Percentiles rank a stretch among this genome's conserved stretches.
Conservation (phyloP, 257 asterid genomes). For the Penstemon newberryi region DNA sequence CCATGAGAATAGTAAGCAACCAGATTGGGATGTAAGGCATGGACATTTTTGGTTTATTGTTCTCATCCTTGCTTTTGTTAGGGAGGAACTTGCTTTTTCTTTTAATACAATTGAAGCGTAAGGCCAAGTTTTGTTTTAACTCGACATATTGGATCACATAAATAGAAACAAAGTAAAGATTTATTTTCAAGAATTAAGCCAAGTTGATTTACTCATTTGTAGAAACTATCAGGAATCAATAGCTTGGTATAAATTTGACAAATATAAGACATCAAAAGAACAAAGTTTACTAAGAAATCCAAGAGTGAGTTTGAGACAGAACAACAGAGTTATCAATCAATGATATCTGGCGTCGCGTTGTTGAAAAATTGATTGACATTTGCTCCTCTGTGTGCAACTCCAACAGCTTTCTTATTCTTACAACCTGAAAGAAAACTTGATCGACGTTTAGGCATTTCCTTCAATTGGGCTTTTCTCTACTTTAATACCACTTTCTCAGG, state of each 20-base stretch:
- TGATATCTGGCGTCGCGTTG: too few species aligned
- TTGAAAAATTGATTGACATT: neutral
- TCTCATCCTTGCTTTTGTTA: too few species aligned
- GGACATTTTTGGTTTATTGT: too few species aligned
- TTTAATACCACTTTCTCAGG: conserved; percentile 33
- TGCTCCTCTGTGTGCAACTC: conserved; percentile 47
- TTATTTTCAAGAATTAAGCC: conserved; percentile 4
- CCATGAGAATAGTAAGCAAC: conserved; percentile 11
- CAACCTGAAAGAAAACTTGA: conserved; percentile 66
- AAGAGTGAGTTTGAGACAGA: conserved; percentile 35
- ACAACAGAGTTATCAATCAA: conserved; percentile 10
- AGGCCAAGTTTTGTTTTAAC: too few species aligned
- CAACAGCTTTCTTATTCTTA: conserved; percentile 62
- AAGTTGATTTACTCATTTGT: neutral
- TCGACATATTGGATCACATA: too few species aligned
- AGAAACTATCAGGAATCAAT: conserved; percentile 1
- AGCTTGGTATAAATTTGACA: conserved; percentile 18
- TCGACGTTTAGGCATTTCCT: conserved; percentile 43
- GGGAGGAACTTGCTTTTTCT: too few species aligned
- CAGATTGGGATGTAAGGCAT: neutral
- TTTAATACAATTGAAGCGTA: too few species aligned
- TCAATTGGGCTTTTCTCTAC: conserved; percentile 26
- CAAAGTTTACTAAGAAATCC: conserved; percentile 23
- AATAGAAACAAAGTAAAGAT: neutral
- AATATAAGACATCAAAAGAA: conserved; percentile 2